These are phyloP conservation scores for Chaetothyriales sp. DNA, from an alignment of 2,329 filamentous ascomycete genomes.

Conservation along the genomic window DNA sequence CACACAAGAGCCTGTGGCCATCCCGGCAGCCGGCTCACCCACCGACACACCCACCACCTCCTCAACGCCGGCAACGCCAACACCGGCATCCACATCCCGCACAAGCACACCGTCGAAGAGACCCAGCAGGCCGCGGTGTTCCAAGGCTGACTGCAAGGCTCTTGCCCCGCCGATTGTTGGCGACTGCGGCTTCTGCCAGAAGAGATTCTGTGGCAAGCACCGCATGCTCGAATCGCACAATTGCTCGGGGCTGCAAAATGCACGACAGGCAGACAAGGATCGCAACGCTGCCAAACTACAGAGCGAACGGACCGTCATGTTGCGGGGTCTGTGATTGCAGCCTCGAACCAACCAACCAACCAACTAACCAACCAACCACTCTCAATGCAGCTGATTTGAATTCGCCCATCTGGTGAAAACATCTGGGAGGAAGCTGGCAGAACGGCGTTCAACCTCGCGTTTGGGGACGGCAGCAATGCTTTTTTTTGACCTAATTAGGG, in stretches of 20 bases:
- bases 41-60: constrained; percentile 32
- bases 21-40: constrained; percentile 31
- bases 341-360: no score
- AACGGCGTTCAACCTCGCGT: background rate
- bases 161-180: constrained; percentile 84
- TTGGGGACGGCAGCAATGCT: background rate
- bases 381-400: no score
- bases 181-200: constrained; percentile 87
- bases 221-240: constrained; percentile 86
- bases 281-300: constrained; percentile 87
- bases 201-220: constrained; percentile 91
- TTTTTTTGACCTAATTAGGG: background rate
- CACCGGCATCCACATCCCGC: constrained; percentile 34
- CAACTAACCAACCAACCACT: no score
- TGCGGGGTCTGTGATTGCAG: constrained; percentile 60
- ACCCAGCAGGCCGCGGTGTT: constrained; percentile 55
- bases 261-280: constrained; percentile 93
- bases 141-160: constrained; percentile 76
- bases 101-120: constrained; percentile 29
- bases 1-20: constrained; percentile 3
- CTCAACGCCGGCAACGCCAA: constrained; percentile 9
- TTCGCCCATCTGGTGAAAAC: no score
- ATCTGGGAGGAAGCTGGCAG: background rate
- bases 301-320: constrained; percentile 80
- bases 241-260: constrained; percentile 84